A percentile compares a stretch with the other conserved stretches of the same genome.
Evolutionary conservation across 257 asterid genomes (phyloP).

Genomic region (Leonotis leonurus): DNA sequence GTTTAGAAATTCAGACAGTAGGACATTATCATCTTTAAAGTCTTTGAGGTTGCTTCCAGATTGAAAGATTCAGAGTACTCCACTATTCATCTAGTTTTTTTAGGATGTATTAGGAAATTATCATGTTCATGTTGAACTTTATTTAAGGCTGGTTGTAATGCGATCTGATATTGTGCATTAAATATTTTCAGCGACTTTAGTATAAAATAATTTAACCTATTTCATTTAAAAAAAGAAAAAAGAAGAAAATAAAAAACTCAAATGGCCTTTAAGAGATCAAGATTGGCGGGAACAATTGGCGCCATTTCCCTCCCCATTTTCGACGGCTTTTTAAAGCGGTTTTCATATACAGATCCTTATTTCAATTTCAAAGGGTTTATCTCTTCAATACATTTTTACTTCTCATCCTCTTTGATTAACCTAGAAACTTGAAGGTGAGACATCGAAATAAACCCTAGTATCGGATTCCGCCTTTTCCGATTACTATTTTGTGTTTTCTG

Average conservation of each 20-base stretch:
- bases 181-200: neutral
- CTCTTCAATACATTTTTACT: neutral
- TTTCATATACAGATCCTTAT: neutral
- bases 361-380: conserved; percentile 7
- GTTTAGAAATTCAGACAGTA: conserved; percentile 1
- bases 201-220: neutral
- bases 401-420: neutral
- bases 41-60: neutral
- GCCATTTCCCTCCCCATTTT: conserved; percentile 2
- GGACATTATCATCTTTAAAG: neutral
- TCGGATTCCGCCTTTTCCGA: neutral
- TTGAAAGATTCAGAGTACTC: neutral
- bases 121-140: too few relatives aligned
- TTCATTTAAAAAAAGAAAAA: neutral
- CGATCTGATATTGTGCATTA: neutral
- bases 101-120: too few relatives aligned
- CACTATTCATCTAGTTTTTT: too few relatives aligned
- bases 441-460: neutral
- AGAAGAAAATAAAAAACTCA: too few relatives aligned
- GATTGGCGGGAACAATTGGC: conserved; percentile 30
- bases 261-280: neutral
- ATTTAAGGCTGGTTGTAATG: too few relatives aligned
- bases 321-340: neutral
- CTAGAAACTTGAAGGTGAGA: neutral
- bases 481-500: neutral